phyloP scores from a whole-genome alignment of 805 yeast genomes.

The Myxozyma sirexii region DNA sequence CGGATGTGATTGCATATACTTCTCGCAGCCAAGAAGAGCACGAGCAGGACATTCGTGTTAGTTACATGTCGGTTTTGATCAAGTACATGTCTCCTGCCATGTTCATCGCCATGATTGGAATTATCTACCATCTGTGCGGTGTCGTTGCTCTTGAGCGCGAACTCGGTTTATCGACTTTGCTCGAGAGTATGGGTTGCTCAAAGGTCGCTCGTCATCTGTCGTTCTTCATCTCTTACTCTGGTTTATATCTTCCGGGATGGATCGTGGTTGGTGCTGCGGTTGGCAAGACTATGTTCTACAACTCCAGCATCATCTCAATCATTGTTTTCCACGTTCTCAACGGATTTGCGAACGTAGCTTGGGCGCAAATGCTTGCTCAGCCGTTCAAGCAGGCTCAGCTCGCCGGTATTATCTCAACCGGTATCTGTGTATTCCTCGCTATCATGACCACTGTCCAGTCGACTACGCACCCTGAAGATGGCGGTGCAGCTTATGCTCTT shows the following conservation, averaged over 20 bases:
- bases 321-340: conserved; percentile 41
- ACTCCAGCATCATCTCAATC: conserved; percentile 37
- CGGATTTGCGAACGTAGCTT: conserved; percentile 42
- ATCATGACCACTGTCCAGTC: conserved; percentile 41
- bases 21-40: conserved; percentile 37
- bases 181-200: conserved; percentile 42
- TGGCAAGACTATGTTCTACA: conserved; percentile 36
- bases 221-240: conserved; percentile 39
- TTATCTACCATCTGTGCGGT: conserved; percentile 44
- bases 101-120: conserved; percentile 44
- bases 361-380: conserved; percentile 40
- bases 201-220: conserved; percentile 38
- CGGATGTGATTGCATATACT: conserved; percentile 42
- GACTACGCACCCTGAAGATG: conserved; percentile 34
- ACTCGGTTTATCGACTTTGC: conserved; percentile 39
- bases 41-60: conserved; percentile 36
- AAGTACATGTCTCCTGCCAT: conserved; percentile 43
- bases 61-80: conserved; percentile 38
- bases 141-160: conserved; percentile 43
- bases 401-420: conserved; percentile 44
- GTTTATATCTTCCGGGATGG: conserved; percentile 43
- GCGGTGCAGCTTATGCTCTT: conserved; percentile 39
- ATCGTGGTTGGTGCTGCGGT: conserved; percentile 39
- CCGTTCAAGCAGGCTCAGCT: conserved; percentile 41
- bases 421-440: conserved; percentile 41